Evolutionary conservation across 139 green algal genomes (phyloP).

Genomic region (Chlamydomonas incerta): DNA sequence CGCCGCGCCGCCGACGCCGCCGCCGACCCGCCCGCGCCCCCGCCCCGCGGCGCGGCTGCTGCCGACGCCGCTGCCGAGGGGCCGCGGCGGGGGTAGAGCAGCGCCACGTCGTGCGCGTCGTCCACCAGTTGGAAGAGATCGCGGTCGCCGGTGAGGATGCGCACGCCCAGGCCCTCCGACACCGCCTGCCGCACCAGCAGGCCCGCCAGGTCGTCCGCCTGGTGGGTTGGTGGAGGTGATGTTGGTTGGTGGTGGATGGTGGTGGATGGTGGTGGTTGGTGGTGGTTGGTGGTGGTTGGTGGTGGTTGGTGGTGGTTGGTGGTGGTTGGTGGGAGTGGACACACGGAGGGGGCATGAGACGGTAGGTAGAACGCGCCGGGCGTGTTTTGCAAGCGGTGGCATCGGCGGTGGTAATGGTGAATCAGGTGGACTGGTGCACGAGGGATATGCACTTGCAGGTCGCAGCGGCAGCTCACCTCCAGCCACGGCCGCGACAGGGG

Average conservation of each 20-base stretch:
- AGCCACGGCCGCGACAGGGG: constrained; percentile 18
- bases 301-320: no score
- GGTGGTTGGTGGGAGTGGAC: no score
- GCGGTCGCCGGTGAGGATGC: constrained; percentile 23
- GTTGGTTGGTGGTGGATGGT: no score
- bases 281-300: no score
- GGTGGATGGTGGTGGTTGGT: no score
- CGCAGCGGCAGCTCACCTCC: no score
- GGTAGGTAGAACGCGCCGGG: no score
- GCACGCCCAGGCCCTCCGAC: constrained; percentile 19
- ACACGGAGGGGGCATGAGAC: no score
- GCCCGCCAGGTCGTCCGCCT: constrained; percentile 27
- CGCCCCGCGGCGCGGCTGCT: neutral
- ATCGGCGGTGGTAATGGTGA: no score
- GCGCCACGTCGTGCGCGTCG: neutral
- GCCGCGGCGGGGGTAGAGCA: neutral
- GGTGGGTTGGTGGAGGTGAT: neutral
- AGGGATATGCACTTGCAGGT: no score
- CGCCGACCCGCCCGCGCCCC: no score
- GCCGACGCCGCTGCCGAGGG: neutral
- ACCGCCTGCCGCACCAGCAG: constrained; percentile 17
- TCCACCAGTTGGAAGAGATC: constrained; percentile 34
- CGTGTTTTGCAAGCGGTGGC: neutral
- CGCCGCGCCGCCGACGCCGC: neutral
- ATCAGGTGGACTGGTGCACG: no score